A percentile compares a stretch with the other conserved stretches of the same genome.
phyloP scores from a whole-genome alignment of 2,329 filamentous ascomycete genomes.

The Rhexocercosporidium sp. region DNA sequence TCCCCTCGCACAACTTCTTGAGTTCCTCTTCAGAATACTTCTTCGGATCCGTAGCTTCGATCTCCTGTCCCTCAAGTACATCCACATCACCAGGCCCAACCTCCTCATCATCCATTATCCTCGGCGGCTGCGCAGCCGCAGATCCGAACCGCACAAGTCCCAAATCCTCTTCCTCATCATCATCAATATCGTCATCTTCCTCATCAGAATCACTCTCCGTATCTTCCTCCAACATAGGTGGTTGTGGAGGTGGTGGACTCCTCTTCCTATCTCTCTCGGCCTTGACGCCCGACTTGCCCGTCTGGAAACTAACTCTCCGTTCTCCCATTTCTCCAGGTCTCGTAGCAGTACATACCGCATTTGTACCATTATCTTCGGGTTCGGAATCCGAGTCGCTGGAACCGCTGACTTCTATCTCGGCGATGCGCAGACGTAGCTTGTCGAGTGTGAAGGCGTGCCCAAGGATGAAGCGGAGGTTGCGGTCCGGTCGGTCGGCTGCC shows the following conservation, averaged over 20 bases:
- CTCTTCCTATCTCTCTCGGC: constrained; percentile 9
- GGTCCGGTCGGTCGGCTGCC: constrained; percentile 31
- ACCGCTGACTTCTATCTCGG: constrained; percentile 30
- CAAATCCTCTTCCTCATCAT: constrained; percentile 28
- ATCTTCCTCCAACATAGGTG: constrained; percentile 8
- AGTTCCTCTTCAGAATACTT: constrained; percentile 26
- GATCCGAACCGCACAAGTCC: constrained; percentile 28
- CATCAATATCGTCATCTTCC: constrained; percentile 26
- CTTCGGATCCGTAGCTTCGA: constrained; percentile 14
- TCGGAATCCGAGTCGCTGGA: constrained; percentile 13
- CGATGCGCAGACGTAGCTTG: constrained; percentile 31
- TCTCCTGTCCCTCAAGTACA: constrained; percentile 8
- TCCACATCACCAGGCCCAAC: constrained; percentile 21
- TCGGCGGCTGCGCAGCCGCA: constrained; percentile 27
- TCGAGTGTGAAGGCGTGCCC: constrained; percentile 35
- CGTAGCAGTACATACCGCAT: neutral
- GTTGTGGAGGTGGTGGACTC: constrained; percentile 26
- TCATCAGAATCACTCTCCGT: constrained; percentile 5
- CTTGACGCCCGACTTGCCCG: neutral
- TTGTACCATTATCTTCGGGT: constrained; percentile 11
- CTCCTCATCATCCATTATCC: constrained; percentile 28
- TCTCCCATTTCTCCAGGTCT: neutral
- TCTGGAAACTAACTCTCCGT: constrained; percentile 20
- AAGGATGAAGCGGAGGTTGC: constrained; percentile 34
- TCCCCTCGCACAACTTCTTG: constrained; percentile 24